Base-by-base conservation (phyloP, 2,329 filamentous ascomycete genomes). In the Xylariaceae sp. region DNA sequence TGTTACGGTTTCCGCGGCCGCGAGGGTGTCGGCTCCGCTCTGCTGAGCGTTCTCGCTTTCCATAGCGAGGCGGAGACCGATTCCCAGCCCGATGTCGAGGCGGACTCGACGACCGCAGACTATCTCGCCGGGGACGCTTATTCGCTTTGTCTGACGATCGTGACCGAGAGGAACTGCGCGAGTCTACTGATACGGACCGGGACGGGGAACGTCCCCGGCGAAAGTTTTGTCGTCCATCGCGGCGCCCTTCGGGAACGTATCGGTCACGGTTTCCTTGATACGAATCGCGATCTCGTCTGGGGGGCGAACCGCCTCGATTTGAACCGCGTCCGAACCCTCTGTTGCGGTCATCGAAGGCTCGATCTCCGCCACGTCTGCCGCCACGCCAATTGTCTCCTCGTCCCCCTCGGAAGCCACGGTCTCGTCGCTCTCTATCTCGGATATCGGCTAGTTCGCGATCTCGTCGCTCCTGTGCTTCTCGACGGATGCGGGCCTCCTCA, bases 391-490 rank as follows among this genome's bases (percentile, higher is more conserved):
- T 78, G 61, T 84, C 82, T 17, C 78, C 74, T n/a, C 77, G 76
- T 30, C 79, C 78, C 47, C 79, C 78, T 62, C 81, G 77, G 56
- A 75, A 76, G 51, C 78, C 75, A 64, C 81, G 76, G 51, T 82
- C 80, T 61, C 80, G 77, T 52, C 81, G 80, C 56, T 89, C 87
- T 59, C 82, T 81, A 59, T 88, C 85, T 70, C 89, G 84, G 56
- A 90, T 77, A 47, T 81, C 80, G 64, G 88, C 82, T 48, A 90
- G 69, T 55, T 91, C 87, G 62, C 85, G 85, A 61, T 94, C 89
- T 59, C 89, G 86, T 53, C 84, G 80, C 66, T 86, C 82, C 60
- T 89, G 82, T 58, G 88, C 84, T 69, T 93, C 88, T 64, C 87
- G 86, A 67, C 87, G 84, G 56, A 82, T 82, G 57, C 88, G 86